These are phyloP conservation scores for Suillus ampliporus DNA, from an alignment of 768 basidiomycete genomes.

Conservation along the genomic window DNA sequence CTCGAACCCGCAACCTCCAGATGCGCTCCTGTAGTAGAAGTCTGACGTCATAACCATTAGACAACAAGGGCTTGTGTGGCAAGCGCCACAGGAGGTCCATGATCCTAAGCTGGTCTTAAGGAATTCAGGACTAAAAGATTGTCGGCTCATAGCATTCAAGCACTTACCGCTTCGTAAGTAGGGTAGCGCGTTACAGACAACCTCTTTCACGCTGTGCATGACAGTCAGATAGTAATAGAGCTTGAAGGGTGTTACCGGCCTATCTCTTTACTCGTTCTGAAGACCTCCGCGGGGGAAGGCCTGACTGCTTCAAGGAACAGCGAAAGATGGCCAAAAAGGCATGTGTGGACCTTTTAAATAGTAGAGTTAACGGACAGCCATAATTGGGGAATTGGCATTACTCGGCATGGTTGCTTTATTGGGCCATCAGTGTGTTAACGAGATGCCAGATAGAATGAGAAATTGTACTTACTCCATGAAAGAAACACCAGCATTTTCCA, in stretches of 20 bases:
- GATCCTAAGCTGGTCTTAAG: background rate
- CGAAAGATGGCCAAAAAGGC: background rate
- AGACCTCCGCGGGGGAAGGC: background rate
- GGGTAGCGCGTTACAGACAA: background rate
- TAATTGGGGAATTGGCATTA: background rate
- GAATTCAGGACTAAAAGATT: no score
- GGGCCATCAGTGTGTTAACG: background rate
- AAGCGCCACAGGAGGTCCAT: background rate
- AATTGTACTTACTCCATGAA: background rate
- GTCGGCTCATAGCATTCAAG: no score
- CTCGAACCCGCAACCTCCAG: slow-evolving; percentile 90
- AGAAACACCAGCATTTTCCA: no score
- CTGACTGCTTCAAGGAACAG: background rate
- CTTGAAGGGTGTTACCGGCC: background rate
- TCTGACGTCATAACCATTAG: slow-evolving; percentile 93
- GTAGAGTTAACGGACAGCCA: background rate
- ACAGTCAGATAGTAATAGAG: slow-evolving; percentile 1
- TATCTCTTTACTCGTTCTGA: background rate
- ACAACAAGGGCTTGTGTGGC: slow-evolving; percentile 68
- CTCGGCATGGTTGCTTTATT: background rate
- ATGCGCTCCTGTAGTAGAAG: slow-evolving; percentile 61
- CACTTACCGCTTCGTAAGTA: background rate
- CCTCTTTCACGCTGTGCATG: background rate
- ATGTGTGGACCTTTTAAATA: background rate
- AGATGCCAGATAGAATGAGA: background rate